These are phyloP conservation scores for Acidomyces sp. DNA, from an alignment of 495 filamentous ascomycete species.

Conservation along the genomic window DNA sequence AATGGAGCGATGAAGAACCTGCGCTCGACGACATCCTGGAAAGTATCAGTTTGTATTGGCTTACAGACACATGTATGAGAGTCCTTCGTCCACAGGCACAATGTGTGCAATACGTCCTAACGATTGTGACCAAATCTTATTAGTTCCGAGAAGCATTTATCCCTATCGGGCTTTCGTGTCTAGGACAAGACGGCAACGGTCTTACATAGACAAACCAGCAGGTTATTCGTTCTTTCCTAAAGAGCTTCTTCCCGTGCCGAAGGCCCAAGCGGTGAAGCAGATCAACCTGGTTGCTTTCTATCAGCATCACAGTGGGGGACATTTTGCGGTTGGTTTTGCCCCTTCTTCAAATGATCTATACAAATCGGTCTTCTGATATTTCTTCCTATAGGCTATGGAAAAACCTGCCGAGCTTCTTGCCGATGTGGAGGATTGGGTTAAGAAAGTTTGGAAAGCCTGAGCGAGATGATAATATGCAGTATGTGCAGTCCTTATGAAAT, in stretches of 20 bases:
- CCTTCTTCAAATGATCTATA: not conserved
- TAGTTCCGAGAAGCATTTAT: conserved; percentile 46
- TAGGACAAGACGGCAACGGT: not conserved
- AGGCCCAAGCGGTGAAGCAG: conserved; percentile 37
- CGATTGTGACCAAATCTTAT: no score
- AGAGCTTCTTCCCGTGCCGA: conserved; percentile 40
- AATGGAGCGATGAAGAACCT: conserved; percentile 48
- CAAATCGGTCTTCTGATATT: not conserved
- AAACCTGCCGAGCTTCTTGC: conserved; percentile 38
- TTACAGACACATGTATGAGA: conserved; percentile 49
- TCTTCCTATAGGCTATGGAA: conserved; percentile 34
- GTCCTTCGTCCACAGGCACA: no score
- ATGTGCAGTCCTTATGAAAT: not conserved
- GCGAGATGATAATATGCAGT: not conserved
- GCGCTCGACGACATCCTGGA: conserved; percentile 43
- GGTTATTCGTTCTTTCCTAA: conserved; percentile 46
- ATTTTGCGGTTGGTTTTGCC: conserved; percentile 12
- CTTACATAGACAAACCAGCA: conserved; percentile 35
- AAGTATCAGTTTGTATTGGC: conserved; percentile 51
- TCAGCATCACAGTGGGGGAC: conserved; percentile 36
- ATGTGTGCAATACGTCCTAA: no score
- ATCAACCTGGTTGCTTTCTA: conserved; percentile 37
- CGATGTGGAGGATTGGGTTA: conserved; percentile 47
- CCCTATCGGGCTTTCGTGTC: conserved; percentile 33
- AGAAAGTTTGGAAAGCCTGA: conserved; percentile 26